phyloP scores from a whole-genome alignment of 2,329 filamentous ascomycete genomes.

The Trichoderma sp. region DNA sequence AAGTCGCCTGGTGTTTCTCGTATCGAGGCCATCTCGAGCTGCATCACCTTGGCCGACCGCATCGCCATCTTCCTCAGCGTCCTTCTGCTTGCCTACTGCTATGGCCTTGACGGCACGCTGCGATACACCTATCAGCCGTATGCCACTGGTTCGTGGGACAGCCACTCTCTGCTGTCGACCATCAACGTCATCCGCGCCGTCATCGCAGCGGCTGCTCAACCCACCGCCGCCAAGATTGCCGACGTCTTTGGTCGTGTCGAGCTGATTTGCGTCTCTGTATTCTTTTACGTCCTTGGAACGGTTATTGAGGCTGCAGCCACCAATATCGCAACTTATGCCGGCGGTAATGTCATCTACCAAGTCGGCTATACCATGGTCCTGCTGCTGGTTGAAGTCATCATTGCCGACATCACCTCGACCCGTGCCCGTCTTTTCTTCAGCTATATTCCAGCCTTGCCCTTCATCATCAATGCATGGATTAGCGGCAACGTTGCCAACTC shows the following conservation, averaged over 20 bases:
- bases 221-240: conserved; percentile 59
- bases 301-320: conserved; percentile 56
- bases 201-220: conserved; percentile 60
- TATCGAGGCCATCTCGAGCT: conserved; percentile 56
- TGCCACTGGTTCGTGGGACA: conserved; percentile 51
- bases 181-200: conserved; percentile 60
- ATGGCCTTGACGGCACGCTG: conserved; percentile 60
- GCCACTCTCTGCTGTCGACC: conserved; percentile 59
- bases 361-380: conserved; percentile 64
- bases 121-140: conserved; percentile 57
- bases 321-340: conserved; percentile 54
- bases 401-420: conserved; percentile 65
- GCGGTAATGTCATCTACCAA: conserved; percentile 61
- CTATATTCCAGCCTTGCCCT: conserved; percentile 61
- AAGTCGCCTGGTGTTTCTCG: conserved; percentile 58
- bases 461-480: conserved; percentile 67
- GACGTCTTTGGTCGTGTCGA: conserved; percentile 66
- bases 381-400: conserved; percentile 63
- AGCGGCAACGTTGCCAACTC: conserved; percentile 56
- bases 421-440: conserved; percentile 65
- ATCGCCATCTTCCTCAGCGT: conserved; percentile 60
- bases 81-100: conserved; percentile 65
- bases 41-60: conserved; percentile 55
- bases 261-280: conserved; percentile 54
- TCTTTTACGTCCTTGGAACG: conserved; percentile 61